These are phyloP conservation scores for Aphanomyces cochlioides DNA, from an alignment of 352 stramenopile genomes.

Conservation along the genomic window DNA sequence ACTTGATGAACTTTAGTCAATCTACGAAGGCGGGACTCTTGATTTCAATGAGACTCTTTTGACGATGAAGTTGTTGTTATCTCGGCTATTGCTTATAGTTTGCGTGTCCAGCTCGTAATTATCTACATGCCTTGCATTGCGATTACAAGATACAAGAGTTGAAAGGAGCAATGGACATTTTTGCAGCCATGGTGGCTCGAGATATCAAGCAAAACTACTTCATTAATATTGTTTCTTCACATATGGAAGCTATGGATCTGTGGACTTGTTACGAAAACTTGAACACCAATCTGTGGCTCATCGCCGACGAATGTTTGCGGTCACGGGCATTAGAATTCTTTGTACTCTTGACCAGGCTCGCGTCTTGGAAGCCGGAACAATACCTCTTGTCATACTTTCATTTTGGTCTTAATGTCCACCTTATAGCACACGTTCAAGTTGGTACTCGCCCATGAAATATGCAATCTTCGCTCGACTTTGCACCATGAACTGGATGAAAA, in stretches of 20 bases:
- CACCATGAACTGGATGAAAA: neutral
- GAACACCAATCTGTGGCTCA: constrained; percentile 7
- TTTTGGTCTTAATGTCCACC: no score
- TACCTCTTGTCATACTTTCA: neutral
- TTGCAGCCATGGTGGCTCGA: neutral
- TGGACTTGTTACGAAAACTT: constrained; percentile 8
- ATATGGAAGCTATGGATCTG: neutral
- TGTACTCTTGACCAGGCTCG: neutral
- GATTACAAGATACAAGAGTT: neutral
- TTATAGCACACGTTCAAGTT: no score
- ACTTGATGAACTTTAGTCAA: no score
- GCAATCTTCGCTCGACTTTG: neutral
- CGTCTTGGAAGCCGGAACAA: neutral
- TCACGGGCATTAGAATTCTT: neutral
- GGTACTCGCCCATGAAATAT: neutral
- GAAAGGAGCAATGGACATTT: neutral
- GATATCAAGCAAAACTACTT: neutral
- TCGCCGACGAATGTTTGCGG: constrained; percentile 6
- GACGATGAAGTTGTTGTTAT: constrained; percentile 7
- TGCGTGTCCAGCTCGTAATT: constrained; percentile 12
- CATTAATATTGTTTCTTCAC: neutral
- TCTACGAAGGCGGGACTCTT: neutral
- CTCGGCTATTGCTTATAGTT: neutral
- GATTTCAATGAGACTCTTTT: neutral
- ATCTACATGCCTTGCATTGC: neutral